Conservation (phyloP, 257 asterid genomes). For the Ajuga chamaepitys region DNA sequence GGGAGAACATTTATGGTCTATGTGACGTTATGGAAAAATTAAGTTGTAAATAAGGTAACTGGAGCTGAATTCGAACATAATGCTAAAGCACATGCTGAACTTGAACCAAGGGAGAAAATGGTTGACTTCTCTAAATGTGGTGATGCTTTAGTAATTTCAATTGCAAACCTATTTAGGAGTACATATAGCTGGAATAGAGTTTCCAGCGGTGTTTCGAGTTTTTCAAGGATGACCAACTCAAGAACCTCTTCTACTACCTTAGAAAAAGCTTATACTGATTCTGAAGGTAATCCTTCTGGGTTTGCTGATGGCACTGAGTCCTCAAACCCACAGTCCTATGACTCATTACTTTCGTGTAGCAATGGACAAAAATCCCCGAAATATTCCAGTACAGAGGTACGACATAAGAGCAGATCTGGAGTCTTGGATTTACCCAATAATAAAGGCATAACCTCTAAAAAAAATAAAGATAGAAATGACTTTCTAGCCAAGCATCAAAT, state of each 20-base stretch:
- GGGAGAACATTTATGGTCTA: no score
- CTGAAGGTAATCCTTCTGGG: no score
- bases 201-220: no score
- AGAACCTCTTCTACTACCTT: no score
- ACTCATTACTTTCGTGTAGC: constrained; percentile 25
- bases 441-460: constrained; percentile 33
- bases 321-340: constrained; percentile 21
- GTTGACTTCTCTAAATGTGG: constrained; percentile 25
- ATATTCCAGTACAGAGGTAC: constrained; percentile 29
- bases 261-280: no score
- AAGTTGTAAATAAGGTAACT: constrained; percentile 18
- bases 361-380: constrained; percentile 28
- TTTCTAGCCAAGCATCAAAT: constrained; percentile 26
- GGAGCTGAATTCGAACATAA: constrained; percentile 24
- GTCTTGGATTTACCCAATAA: constrained; percentile 31
- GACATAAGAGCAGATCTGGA: constrained; percentile 28
- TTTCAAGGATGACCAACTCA: no score
- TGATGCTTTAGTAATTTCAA: constrained; percentile 28
- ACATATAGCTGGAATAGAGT: no score
- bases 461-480: constrained; percentile 33
- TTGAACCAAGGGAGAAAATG: constrained; percentile 23
- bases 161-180: no score
- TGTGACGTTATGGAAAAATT: constrained; percentile 13
- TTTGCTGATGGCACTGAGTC: no score
- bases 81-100: constrained; percentile 22